Evolutionary conservation across 495 filamentous ascomycete genomes (phyloP).

Genomic region (Thozetella sp.): DNA sequence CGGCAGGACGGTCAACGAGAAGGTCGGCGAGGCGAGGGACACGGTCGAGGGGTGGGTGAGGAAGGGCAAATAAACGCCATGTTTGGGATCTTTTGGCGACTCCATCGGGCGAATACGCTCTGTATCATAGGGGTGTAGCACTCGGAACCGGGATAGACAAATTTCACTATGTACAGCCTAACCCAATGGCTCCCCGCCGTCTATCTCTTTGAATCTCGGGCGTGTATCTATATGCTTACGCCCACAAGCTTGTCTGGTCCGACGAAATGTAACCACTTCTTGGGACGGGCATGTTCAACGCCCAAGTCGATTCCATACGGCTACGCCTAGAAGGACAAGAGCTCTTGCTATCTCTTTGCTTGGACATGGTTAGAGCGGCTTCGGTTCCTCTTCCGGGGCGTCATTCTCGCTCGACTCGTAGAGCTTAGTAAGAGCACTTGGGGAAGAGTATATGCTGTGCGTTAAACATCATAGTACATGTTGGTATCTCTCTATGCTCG

Average conservation of each 20-base stretch:
- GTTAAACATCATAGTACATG: neutral
- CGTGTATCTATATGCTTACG: no score
- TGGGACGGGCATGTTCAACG: no score
- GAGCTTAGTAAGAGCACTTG: neutral
- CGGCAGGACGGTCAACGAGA: constrained; percentile 74
- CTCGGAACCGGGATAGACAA: constrained; percentile 18
- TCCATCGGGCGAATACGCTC: neutral
- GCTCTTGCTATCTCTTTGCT: no score
- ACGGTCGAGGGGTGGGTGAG: constrained; percentile 84
- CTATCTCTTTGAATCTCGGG: no score
- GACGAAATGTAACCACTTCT: no score
- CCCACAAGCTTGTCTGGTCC: no score
- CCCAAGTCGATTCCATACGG: no score
- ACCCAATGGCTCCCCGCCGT: neutral
- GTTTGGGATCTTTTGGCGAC: neutral
- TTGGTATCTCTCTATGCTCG: constrained; percentile 3
- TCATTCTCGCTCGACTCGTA: neutral
- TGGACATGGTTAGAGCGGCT: no score
- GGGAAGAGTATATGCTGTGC: neutral
- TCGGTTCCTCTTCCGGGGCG: no score
- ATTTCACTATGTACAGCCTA: constrained; percentile 4
- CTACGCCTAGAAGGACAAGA: no score
- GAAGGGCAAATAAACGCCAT: constrained; percentile 69
- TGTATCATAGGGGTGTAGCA: constrained; percentile 20
- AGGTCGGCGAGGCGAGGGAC: constrained; percentile 71